Base-by-base conservation (phyloP, 2,329 filamentous ascomycete genomes). In the Tetracladium maxilliforme region DNA sequence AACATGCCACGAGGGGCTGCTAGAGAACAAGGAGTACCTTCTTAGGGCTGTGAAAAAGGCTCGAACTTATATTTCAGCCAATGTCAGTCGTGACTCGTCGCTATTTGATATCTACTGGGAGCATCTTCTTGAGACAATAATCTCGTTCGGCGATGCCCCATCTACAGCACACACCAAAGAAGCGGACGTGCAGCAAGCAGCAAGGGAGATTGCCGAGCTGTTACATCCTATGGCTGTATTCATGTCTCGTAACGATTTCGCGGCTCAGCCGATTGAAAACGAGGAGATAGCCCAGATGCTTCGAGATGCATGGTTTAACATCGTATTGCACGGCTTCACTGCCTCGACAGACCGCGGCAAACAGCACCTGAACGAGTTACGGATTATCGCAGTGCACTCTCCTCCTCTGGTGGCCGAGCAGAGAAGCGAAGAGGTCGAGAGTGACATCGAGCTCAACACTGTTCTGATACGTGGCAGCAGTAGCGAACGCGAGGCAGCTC, bases 251-350 rank as follows among this genome's bases (percentile, higher is more conserved):
- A 68, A 74, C 34, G 62, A 74, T 28, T 49, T 74, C 21, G 33
- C 58, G 54, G 13, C 55, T 51, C 17, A 45, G 32, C 28, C 43
- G 16, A 37, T 56, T 7, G 52, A 53, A 27, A 68, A 78, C 26
- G 77, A 86, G 25, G 73, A 87, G 30, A 69, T 71, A 6, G 66
- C 79, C 32, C 67, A 70, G 14, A 55, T 92, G 29, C 67, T 90
- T 37, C 74, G 87, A 26, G 86, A 98, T 58, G 82, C 83, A 5
- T 99, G 90, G 90, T 95, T 94, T 55, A 99, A 98, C 42, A 83
- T 95, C 33, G 81, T 86, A 13, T 79, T 93, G 1, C 90, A 98
- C 47, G 90, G 86, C 5, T 92, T 95, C 45, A 76, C 74, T 7
- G 62, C 77, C 8, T 66, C 67, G 10, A 87, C 83, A 0, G 66